Evolutionary conservation across 306 rosid species (phyloP), one percentile per base, ranked within the genome.

Genomic region (Sicyos baderoa): DNA sequence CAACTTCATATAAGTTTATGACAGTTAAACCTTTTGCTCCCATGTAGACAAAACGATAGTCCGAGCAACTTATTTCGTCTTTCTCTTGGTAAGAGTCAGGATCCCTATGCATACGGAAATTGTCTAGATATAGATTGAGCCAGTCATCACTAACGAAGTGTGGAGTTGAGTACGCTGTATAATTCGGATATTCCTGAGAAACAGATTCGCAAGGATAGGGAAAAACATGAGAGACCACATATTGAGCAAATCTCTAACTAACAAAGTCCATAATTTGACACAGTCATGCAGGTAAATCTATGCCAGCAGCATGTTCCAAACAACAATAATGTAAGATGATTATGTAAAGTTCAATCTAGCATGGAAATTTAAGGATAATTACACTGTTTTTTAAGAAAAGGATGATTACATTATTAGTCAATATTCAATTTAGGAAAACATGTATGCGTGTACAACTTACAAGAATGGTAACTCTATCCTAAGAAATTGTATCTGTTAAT

Each of bases 41-140:
- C 84, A 93, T 81, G 86, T 90, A 93, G 65, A 90, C 90, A 68
- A 90, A 93, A 73, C 97, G 95, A 80, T 93, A 93, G 78, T 90
- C 99, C 54, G 99, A 90, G 84, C 97, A 90, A 82, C 83, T 82
- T 74, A 90, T 82, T 79, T 88, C 90, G 37, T 86, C 76, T 59
- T 79, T 79, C 64, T 74, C 83, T 35, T 83, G 88, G 79, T 60
- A 51, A 70, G 80, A 73, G 64, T 86, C 80, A 11, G 86, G 76
- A 67, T 93, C 86, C 37, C 59, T 78, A 76, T 85, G 95, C 83
- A 90, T 83, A 65, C 63, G 85, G 76, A 81, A 86, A 73, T 82
- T 79, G 80, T 93, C 99, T 42, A 90, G 97, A 81, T 90, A 93
- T 49, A 83, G 55, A 77, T 90, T 93, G 80, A 93, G 96, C 97